These are phyloP conservation scores for Scytalidium lignicola DNA, from an alignment of 2,329 filamentous ascomycete genomes.

Conservation along the genomic window DNA sequence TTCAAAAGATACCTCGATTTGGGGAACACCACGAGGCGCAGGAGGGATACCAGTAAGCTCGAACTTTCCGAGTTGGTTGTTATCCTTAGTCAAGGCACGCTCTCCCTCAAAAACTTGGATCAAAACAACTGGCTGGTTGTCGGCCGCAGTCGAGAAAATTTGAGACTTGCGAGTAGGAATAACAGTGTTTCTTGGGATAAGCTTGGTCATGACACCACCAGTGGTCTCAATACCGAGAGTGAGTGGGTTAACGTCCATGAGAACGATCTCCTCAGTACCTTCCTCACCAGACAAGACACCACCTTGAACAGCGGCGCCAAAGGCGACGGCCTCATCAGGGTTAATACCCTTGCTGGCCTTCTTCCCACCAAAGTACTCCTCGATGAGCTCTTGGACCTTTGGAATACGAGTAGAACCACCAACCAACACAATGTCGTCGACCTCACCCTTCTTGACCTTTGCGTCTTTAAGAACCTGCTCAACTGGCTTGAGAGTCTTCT, in stretches of 20 bases:
- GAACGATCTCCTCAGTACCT: constrained; percentile 73
- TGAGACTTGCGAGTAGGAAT: constrained; percentile 96
- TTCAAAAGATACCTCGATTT: constrained; percentile 98
- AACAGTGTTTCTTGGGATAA: constrained; percentile 90
- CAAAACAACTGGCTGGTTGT: constrained; percentile 92
- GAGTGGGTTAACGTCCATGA: constrained; percentile 96
- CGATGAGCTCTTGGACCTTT: constrained; percentile 90
- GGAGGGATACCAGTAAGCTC: constrained; percentile 95
- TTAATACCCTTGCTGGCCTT: constrained; percentile 99
- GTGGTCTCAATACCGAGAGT: constrained; percentile 97
- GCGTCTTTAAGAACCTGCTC: constrained; percentile 98
- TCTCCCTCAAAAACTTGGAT: constrained; percentile 97
- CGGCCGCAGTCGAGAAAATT: constrained; percentile 94
- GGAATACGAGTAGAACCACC: constrained; percentile 99
- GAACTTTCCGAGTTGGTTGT: constrained; percentile 97
- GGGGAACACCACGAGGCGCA: constrained; percentile 90
- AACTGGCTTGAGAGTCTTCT: constrained; percentile 98
- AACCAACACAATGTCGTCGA: constrained; percentile 95
- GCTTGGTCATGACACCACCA: constrained; percentile 94
- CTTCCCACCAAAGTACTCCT: constrained; percentile 95
- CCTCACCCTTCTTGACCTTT: constrained; percentile 91
- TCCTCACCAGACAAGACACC: constrained; percentile 89
- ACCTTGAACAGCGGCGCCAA: constrained; percentile 94
- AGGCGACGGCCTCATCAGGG: constrained; percentile 98
- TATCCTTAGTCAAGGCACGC: constrained; percentile 90